Percentiles rank a stretch among this genome's conserved stretches.
Evolutionary conservation across 257 asterid species (phyloP).

Genomic region (Eustoma russellianum): DNA sequence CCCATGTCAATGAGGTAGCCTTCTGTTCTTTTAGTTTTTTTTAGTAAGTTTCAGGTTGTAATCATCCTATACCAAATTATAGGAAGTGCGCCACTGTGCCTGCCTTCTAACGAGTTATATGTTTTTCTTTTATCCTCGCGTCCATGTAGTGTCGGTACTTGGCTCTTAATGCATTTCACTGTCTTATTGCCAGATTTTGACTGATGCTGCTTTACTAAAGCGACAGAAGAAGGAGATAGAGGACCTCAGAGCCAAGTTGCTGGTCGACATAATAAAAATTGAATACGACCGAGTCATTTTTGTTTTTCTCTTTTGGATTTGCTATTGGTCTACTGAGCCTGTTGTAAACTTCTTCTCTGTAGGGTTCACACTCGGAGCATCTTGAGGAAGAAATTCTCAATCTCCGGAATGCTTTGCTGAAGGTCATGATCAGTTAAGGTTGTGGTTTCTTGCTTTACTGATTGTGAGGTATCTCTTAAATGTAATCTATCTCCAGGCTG

Average conservation of each 20-base stretch:
- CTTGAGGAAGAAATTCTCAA: constrained; percentile 73
- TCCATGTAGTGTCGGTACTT: background rate
- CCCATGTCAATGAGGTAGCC: constrained; percentile 90
- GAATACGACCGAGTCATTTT: background rate
- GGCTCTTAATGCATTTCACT: constrained; percentile 11
- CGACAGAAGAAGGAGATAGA: constrained; percentile 97
- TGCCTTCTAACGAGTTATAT: background rate
- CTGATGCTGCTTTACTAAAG: constrained; percentile 95
- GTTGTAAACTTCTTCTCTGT: constrained; percentile 13
- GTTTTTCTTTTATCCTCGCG: background rate
- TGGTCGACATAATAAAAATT: constrained; percentile 33
- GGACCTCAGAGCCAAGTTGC: constrained; percentile 84
- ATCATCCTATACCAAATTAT: no score
- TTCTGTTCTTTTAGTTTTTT: background rate
- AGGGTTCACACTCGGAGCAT: constrained; percentile 89
- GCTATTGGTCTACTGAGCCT: constrained; percentile 18
- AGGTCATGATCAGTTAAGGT: constrained; percentile 38
- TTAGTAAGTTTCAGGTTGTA: background rate
- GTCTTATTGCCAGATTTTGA: constrained; percentile 52
- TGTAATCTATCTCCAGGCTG: constrained; percentile 43
- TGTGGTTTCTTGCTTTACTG: constrained; percentile 7
- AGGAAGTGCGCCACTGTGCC: no score
- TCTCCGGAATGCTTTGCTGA: constrained; percentile 83
- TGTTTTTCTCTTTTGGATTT: constrained; percentile 13
- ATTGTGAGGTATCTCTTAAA: constrained; percentile 3